Evolutionary conservation across 2,329 filamentous ascomycete genomes (phyloP), one percentile per base, ranked within the genome.

Genomic region (Exophiala phaeomuriformis): DNA sequence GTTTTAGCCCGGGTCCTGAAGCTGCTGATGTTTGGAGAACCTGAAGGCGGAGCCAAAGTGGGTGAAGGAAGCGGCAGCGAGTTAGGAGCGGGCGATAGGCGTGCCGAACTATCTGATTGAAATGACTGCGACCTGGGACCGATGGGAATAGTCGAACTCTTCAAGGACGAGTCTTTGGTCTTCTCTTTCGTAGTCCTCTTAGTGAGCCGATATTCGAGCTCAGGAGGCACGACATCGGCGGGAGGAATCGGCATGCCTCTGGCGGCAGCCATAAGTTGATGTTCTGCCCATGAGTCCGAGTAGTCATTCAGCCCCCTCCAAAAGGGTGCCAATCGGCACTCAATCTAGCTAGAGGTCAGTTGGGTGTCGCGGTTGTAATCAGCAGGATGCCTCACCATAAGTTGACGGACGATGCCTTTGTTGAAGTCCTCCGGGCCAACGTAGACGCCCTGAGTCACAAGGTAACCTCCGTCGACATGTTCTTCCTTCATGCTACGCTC

Each of bases 291-390:
- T 49, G 82, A 86, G 27, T 88, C 81, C 10, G 84, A 85, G 69
- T 93, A 89, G 68, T 97, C 90, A 60, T 95, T 85, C 3, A 98
- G 75, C 3, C 93, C 93, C 66, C 86, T 85, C 90, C 91, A 98
- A 69, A 98, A 98, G 0, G 93, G 93, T 40, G 93, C 93, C 57
- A 98, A 72, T 58, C 86, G 84, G 62, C 93, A 81, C 71, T 98
- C 93, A 67, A 98, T 90, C 91, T 97, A 65, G n/a, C 32, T 35
- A 28, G 27, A 27, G 40, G 27, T 45, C 42, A 45, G 42, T n/a
- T 1, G 8, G 12, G 30, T 4, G 29, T n/a, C 7, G 3, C 5
- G 28, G 42, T 27, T 3, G 9, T n/a, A 5, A 29, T 10, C 5
- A 10, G 5, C 30, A 32, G 19, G 33, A 33, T 29, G 31, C 64